Evolutionary conservation across 768 basidiomycete genomes (phyloP).

Genomic region (Podaxis sp.): DNA sequence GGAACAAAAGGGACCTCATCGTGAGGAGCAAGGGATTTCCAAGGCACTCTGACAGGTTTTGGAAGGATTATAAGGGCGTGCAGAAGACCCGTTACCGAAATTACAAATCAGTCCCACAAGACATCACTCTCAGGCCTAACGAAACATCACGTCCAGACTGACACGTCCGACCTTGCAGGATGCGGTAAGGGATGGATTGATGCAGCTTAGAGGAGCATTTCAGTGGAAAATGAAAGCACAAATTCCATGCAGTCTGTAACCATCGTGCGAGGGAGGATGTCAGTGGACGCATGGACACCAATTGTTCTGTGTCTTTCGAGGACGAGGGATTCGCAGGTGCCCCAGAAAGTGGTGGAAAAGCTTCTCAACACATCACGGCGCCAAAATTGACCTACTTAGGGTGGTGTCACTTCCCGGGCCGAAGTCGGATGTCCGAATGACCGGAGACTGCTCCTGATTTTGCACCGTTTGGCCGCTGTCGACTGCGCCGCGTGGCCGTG

Average conservation of each 20-base stretch:
- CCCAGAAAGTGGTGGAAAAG: neutral
- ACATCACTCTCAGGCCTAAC: neutral
- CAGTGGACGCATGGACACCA: neutral
- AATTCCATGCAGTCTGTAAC: constrained; percentile 1
- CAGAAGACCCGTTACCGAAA: neutral
- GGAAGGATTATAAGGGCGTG: neutral
- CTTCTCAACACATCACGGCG: too few species aligned
- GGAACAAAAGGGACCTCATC: constrained; percentile 5
- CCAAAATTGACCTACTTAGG: too few species aligned
- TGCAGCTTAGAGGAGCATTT: neutral
- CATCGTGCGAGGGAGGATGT: neutral
- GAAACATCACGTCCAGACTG: neutral
- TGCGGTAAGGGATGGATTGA: neutral
- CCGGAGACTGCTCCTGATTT: neutral
- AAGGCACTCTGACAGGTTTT: neutral
- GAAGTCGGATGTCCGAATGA: neutral
- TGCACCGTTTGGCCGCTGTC: neutral
- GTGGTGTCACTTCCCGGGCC: too few species aligned
- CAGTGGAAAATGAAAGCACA: constrained; percentile 10
- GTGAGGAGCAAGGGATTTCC: neutral
- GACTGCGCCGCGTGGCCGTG: neutral
- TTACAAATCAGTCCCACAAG: neutral
- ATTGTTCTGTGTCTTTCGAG: neutral
- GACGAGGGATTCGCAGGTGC: neutral
- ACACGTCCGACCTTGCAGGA: too few species aligned